These are phyloP conservation scores for Tulasnella sp. DNA, from an alignment of 768 basidiomycete genomes.

Conservation along the genomic window DNA sequence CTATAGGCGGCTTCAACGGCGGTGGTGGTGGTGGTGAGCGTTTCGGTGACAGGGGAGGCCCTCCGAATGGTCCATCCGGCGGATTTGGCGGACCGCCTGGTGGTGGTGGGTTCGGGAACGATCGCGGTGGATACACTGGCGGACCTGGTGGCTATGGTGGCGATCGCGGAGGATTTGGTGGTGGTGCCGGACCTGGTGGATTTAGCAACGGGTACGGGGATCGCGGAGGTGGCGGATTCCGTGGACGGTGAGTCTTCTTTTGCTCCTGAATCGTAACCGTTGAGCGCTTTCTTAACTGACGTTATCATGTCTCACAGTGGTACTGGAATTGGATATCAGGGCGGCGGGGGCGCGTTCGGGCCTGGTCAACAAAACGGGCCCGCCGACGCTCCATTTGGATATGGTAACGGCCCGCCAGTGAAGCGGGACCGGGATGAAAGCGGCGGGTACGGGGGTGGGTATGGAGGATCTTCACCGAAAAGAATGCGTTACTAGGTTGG, in stretches of 20 bases:
- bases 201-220: constrained; percentile 33
- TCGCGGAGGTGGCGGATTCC: constrained; percentile 41
- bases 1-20: neutral
- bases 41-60: constrained; percentile 27
- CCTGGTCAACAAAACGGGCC: constrained; percentile 34
- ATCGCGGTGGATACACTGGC: constrained; percentile 29
- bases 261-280: neutral
- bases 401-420: constrained; percentile 16
- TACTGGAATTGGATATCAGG: constrained; percentile 64
- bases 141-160: constrained; percentile 25
- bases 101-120: constrained; percentile 28
- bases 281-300: constrained; percentile 22
- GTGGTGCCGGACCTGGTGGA: constrained; percentile 29
- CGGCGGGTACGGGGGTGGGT: constrained; percentile 41
- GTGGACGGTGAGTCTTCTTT: constrained; percentile 45
- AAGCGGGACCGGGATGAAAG: constrained; percentile 36
- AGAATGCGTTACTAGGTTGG: constrained; percentile 45
- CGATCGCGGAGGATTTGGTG: constrained; percentile 24
- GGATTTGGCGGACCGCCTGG: constrained; percentile 28
- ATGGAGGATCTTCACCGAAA: constrained; percentile 61
- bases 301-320: constrained; percentile 42
- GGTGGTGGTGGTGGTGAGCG: constrained; percentile 12
- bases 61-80: constrained; percentile 32
- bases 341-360: constrained; percentile 48
- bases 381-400: constrained; percentile 24